Conservation (phyloP, 257 asterid genomes). For the Avicennia marina region DNA sequence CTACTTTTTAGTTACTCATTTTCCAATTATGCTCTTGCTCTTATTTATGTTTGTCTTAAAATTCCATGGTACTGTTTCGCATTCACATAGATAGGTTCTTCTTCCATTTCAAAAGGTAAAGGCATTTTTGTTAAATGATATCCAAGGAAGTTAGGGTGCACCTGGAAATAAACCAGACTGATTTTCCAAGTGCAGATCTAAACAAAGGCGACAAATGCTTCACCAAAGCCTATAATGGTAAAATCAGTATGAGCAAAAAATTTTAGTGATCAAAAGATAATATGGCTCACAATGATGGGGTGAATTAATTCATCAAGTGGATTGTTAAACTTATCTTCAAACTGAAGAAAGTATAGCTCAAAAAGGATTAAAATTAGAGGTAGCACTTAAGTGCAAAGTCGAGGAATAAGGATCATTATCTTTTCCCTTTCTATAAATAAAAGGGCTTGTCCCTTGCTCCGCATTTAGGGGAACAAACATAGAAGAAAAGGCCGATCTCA, state of each 20-base stretch:
- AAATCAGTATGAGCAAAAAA: neutral
- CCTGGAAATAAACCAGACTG: conserved; percentile 27
- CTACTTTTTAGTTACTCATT: conserved; percentile 56
- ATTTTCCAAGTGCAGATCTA: neutral
- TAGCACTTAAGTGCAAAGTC: conserved; percentile 5
- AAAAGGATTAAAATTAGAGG: conserved; percentile 11
- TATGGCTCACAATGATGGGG: neutral
- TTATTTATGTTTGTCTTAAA: conserved; percentile 67
- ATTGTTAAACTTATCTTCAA: neutral
- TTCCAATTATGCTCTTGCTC: conserved; percentile 81
- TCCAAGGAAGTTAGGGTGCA: conserved; percentile 59
- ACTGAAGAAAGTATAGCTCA: conserved; percentile 1
- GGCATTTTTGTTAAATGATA: conserved; percentile 68
- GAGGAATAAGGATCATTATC: neutral
- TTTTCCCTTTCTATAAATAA: neutral
- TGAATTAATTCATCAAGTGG: neutral
- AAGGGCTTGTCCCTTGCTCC: too few relatives aligned
- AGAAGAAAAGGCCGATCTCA: neutral
- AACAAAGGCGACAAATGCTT: neutral
- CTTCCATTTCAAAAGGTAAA: conserved; percentile 77
- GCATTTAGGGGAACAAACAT: too few relatives aligned
- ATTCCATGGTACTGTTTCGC: conserved; percentile 84
- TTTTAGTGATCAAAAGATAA: neutral
- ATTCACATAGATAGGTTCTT: conserved; percentile 78
- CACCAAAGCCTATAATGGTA: neutral